Evolutionary conservation across 257 asterid species (phyloP), one percentile per base, ranked within the genome.

Genomic region (Lavandula angustifolia): DNA sequence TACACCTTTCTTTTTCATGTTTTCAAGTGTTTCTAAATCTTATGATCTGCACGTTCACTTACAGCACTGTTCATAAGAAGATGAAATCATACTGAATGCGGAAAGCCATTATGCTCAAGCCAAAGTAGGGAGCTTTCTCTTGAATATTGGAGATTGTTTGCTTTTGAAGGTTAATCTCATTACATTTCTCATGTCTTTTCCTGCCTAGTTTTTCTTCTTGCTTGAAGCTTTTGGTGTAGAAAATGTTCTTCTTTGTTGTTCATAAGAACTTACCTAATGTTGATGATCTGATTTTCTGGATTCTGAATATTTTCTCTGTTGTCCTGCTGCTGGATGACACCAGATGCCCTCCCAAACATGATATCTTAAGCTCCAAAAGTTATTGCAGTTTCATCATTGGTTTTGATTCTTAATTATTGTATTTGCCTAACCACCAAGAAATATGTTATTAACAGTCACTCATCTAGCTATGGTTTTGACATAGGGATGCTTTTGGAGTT

Each of bases 101-200:
- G 76, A 79, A 67, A 68, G 84, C 80, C 98, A 92, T 81, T 92
- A 83, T 71, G 77, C 91, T 66, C 95, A 84, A 82, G 98, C 98
- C 66, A 82, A 68, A 68, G 73, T 85, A 62, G 82, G 67, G 61
- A 72, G 72, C 74, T 57, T 68, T 62, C 60, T 81, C 67, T 75
- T 87, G 27, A 69, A 76, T 62, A 74, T 92, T 17, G 96, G 96
- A 62, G 96, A 92, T 76, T 89, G 89, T 72, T 95, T 81, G 7
- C 75, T 44, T 56, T 84, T 92, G 44, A 86, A 89, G 95, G 98
- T 86, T 75, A 67, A 11, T 76, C 43, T 41, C 64, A 13, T 27
- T 33, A n/a, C 29, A 27, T 8, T 64, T 66, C 49, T n/a, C 27
- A 4, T 18, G 16, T 11, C 33, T 54, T 54, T 33, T 32, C 1